These are phyloP conservation scores for Colletotrichum siamense DNA, from an alignment of 2,329 filamentous ascomycete genomes.

Conservation along the genomic window DNA sequence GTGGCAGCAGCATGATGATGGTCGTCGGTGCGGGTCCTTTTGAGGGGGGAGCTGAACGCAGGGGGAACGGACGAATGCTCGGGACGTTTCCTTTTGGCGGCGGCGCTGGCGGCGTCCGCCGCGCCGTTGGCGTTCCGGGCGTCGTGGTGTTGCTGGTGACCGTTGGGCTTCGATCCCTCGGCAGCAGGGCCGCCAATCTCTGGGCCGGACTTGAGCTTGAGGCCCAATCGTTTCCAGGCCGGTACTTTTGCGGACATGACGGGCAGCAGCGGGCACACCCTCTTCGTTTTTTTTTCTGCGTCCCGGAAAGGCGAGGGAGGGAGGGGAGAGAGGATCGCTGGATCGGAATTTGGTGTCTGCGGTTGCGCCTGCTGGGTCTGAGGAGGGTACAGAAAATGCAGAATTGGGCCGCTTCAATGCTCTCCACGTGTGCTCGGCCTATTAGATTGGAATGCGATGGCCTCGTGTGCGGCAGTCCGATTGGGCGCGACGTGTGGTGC, in stretches of 20 bases:
- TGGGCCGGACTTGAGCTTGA: conserved; percentile 58
- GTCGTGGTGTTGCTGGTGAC: conserved; percentile 18
- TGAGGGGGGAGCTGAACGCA: conserved; percentile 28
- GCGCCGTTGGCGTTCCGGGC: conserved; percentile 18
- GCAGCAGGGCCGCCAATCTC: conserved; percentile 21
- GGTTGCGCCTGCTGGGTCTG: neutral
- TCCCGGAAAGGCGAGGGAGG: neutral
- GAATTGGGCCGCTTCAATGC: conserved; percentile 9
- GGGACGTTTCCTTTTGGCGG: conserved; percentile 25
- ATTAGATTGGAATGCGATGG: conserved; percentile 19
- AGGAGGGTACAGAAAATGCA: neutral
- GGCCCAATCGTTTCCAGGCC: conserved; percentile 68
- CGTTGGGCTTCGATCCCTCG: conserved; percentile 29
- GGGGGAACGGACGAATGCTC: conserved; percentile 18
- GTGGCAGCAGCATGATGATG: neutral
- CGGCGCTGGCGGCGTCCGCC: conserved; percentile 20
- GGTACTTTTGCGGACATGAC: conserved; percentile 54
- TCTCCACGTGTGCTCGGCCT: conserved; percentile 15
- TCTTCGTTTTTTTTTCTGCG: conserved; percentile 4
- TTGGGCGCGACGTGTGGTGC: conserved; percentile 21
- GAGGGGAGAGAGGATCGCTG: neutral
- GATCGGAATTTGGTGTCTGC: conserved; percentile 14
- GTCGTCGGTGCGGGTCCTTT: conserved; percentile 31
- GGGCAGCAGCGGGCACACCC: conserved; percentile 30
- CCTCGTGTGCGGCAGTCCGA: conserved; percentile 13